Evolutionary conservation across 805 yeast species (phyloP), one percentile per base, ranked within the genome.

Genomic region (Soucietia sequanensis): DNA sequence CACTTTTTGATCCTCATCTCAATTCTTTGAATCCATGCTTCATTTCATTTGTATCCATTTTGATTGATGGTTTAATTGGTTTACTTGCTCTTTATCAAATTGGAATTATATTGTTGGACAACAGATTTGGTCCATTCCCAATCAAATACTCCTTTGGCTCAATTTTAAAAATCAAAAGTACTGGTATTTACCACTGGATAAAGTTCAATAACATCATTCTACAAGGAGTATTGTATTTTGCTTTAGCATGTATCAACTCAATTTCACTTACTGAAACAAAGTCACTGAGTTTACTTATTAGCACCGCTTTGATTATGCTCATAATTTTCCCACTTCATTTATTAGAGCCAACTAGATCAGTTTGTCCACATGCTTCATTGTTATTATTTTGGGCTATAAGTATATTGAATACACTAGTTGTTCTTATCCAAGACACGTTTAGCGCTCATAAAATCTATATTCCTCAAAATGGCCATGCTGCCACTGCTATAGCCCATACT

Each of bases 271-370:
- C 13, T 17, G 41, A 37, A 21, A 11, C 37, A 6, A 39, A 32
- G 18, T 29, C 42, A 9, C 9, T 30, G 6, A 32, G 40, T 11
- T 23, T 44, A 13, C 10, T 43, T 20, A n/a, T 39, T 10, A 25
- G 29, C n/a, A 17, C 32, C 3, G 13, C 31, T 11, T 29, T 41
- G 10, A 34, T 39, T 3, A 18, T 26, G 4, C 23, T 34, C 13
- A 7, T 67, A 3, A 58, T 70, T 2, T 29, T 66, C 1, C 78
- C 79, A 0, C 47, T 76, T 9, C 74, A 72, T 27, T 35, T 58
- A 6, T 38, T 72, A 12, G 82, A 78, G 42, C 58, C 65, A 6
- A 58, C 68, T 29, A 58, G 65, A 30, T 55, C 61, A 1, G 46
- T 64, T 0, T 50, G 62, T 2, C 70, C 70, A 10, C 49, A 55